Conservation (phyloP, 345 rosid species). For the Moringa oleifera region DNA sequence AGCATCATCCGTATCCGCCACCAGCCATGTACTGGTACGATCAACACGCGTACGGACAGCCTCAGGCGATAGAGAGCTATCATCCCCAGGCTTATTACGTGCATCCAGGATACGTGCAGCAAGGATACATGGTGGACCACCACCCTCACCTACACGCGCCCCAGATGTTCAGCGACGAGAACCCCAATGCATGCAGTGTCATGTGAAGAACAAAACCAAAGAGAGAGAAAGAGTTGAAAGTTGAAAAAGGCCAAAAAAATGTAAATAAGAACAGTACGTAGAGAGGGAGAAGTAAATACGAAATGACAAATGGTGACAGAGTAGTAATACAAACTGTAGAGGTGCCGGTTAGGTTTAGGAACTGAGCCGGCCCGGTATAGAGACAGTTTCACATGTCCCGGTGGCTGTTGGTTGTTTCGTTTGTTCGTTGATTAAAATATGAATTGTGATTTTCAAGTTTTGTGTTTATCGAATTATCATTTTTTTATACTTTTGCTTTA, state of each 20-base stretch:
- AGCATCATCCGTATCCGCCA: conserved; percentile 25
- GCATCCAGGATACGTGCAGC: conserved; percentile 24
- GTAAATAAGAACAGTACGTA: conserved; percentile 26
- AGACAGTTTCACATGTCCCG: too few species aligned
- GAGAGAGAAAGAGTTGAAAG: too few species aligned
- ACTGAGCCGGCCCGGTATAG: conserved; percentile 12
- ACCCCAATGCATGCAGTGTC: conserved; percentile 74
- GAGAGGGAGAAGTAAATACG: conserved; percentile 26
- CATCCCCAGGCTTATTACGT: conserved; percentile 20
- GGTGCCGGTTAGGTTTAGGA: conserved; percentile 10
- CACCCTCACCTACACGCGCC: conserved; percentile 40
- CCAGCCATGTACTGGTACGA: conserved; percentile 42
- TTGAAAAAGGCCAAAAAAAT: not conserved
- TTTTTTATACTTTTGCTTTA: too few species aligned
- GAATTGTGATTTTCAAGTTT: too few species aligned
- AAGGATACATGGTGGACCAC: conserved; percentile 32
- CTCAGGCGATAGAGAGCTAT: conserved; percentile 27
- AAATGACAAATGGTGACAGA: conserved; percentile 11
- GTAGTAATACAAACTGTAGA: not conserved
- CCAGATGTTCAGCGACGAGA: conserved; percentile 89
- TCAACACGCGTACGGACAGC: conserved; percentile 30
- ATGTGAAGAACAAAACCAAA: conserved; percentile 39
- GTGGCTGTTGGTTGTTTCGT: conserved; percentile 8
- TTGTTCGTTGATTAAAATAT: conserved; percentile 2
- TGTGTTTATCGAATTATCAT: too few species aligned